Percentiles rank a stretch among this genome's conserved stretches.
Evolutionary conservation across 2,329 filamentous ascomycete genomes (phyloP).

Genomic region (Monosporascus sp.): DNA sequence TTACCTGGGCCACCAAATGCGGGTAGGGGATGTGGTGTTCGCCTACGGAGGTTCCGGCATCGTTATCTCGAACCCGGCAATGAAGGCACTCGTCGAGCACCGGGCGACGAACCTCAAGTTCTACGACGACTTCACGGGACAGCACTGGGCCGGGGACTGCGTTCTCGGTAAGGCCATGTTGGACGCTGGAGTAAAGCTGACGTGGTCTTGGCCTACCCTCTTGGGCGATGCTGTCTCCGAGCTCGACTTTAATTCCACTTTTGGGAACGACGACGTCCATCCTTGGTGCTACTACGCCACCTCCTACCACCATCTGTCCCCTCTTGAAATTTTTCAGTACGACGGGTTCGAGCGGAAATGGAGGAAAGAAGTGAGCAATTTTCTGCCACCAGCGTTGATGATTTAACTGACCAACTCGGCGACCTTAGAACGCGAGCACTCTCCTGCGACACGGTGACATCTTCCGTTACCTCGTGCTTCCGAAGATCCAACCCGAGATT

Average conservation of each 20-base stretch:
- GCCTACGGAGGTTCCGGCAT: constrained; percentile 50
- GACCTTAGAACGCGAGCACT: constrained; percentile 14
- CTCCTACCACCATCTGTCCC: constrained; percentile 43
- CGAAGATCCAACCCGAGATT: constrained; percentile 15
- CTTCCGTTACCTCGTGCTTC: constrained; percentile 22
- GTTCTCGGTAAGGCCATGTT: constrained; percentile 41
- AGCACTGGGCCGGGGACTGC: constrained; percentile 45
- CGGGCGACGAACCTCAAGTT: constrained; percentile 34
- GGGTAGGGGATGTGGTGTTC: constrained; percentile 44
- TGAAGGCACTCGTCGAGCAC: constrained; percentile 37
- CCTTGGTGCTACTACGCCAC: constrained; percentile 46
- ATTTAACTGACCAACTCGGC: neutral
- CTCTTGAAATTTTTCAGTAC: constrained; percentile 35
- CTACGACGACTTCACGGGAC: constrained; percentile 39
- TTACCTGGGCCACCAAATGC: constrained; percentile 50
- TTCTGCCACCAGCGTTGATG: constrained; percentile 1
- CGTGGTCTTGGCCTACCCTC: constrained; percentile 42
- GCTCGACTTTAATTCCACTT: constrained; percentile 37
- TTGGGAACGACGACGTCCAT: constrained; percentile 28
- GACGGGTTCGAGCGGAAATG: constrained; percentile 39
- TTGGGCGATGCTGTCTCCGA: constrained; percentile 33
- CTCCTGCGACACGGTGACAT: constrained; percentile 25
- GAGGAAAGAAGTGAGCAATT: constrained; percentile 22
- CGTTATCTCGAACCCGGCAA: constrained; percentile 43
- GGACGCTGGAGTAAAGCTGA: constrained; percentile 39